A percentile compares a stretch with the other conserved stretches of the same genome.
Conservation (phyloP, 768 basidiomycete species). For the Mycena albidolilacea region DNA sequence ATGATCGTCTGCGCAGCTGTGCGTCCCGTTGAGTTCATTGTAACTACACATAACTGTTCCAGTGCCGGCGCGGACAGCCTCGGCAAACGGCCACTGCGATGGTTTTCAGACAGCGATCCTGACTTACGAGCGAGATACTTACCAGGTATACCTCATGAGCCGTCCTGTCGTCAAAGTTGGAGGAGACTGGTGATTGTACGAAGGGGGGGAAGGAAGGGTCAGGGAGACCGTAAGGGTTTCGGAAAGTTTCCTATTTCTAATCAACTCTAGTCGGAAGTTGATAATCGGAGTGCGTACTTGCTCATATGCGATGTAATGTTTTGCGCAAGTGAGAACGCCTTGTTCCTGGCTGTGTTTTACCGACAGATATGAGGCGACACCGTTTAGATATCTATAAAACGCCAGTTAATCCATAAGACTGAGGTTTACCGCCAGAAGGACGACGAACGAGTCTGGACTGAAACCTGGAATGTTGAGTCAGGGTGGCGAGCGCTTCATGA, state of each 20-base stretch:
- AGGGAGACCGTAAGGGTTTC: constrained; percentile 14
- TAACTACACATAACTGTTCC: constrained; percentile 23
- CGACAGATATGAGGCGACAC: constrained; percentile 26
- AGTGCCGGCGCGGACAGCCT: constrained; percentile 22
- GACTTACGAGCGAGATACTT: not conserved
- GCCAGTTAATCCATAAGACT: not conserved
- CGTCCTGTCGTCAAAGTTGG: constrained; percentile 31
- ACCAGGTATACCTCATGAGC: constrained; percentile 28
- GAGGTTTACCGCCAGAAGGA: no score
- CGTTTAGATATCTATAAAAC: constrained; percentile 19
- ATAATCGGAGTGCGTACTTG: not conserved
- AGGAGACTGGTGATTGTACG: constrained; percentile 26
- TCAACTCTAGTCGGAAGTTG: not conserved
- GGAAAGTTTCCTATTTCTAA: constrained; percentile 21
- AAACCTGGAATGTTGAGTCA: constrained; percentile 16
- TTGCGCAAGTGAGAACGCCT: constrained; percentile 30
- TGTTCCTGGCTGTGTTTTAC: constrained; percentile 23
- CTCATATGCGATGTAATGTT: constrained; percentile 29
- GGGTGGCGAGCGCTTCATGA: not conserved
- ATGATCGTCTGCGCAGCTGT: constrained; percentile 16
- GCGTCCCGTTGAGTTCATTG: constrained; percentile 23
- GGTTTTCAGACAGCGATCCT: not conserved
- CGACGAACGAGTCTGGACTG: constrained; percentile 27
- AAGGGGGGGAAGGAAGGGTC: constrained; percentile 19
- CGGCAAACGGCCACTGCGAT: constrained; percentile 28